Conservation (phyloP, 495 filamentous ascomycete genomes). For the Trichoderma gamsii region DNA sequence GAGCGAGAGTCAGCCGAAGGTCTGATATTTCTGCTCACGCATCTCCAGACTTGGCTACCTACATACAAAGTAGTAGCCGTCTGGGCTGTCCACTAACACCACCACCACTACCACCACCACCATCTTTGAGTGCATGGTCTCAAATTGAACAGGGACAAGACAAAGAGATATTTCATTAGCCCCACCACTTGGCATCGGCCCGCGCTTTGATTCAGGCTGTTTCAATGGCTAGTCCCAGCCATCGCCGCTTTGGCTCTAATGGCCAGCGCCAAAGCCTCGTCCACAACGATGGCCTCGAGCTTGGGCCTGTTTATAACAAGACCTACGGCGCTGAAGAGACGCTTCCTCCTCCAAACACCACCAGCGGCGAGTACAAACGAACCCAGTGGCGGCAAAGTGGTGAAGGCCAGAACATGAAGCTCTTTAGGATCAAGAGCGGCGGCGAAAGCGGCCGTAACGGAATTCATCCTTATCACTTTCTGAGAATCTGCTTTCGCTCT, state of each 20-base stretch:
- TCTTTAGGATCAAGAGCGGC: not conserved
- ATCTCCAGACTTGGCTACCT: no score
- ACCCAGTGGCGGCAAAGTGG: not conserved
- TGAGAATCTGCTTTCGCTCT: constrained; percentile 37
- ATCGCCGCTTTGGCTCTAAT: not conserved
- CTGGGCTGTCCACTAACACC: no score
- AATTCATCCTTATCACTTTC: constrained; percentile 38
- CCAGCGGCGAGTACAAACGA: not conserved
- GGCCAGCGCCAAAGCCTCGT: not conserved
- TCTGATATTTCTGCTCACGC: no score
- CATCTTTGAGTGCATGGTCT: not conserved
- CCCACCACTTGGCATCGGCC: not conserved
- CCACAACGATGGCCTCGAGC: not conserved
- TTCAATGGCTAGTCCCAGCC: constrained; percentile 5
- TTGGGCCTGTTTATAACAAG: not conserved
- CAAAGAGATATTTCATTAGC: not conserved
- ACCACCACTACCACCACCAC: no score
- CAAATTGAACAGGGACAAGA: not conserved
- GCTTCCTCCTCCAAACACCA: not conserved
- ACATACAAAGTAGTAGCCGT: no score
- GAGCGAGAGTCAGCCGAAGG: not conserved
- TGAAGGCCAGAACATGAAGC: not conserved
- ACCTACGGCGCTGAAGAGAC: not conserved
- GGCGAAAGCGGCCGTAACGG: constrained; percentile 43
- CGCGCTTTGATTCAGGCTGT: not conserved